Evolutionary conservation across 2,329 filamentous ascomycete genomes (phyloP), one percentile per base, ranked within the genome.

Genomic region (Aspergillus japonicus): DNA sequence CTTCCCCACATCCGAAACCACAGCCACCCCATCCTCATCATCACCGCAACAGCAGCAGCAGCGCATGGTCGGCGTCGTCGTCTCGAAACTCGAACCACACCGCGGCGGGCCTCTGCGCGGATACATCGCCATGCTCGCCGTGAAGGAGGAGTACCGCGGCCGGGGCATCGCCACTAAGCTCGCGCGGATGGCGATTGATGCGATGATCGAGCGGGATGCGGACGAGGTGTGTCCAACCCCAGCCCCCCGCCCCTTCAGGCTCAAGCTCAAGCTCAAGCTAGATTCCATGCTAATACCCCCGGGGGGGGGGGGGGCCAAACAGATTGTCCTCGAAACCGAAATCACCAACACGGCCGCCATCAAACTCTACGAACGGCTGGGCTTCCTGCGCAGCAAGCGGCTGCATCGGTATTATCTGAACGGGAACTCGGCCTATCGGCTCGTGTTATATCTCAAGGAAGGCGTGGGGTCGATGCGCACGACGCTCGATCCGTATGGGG

Each of bases 71-170:
- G 95, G 95, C 59, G 93, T 98, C 50, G 89, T 99, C 49, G 88
- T 99, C 61, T 96, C 90, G 77, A 99, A 99, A 76, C 86, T 99
- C 60, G 95, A 99, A 75, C 85, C 87, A 24, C 95, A 99, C 78
- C 86, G 91, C 23, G 90, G 89, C 5, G 92, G 94, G 64, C 93
- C 92, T 1, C 82, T 92, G 64, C 87, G 95, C 63, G 95, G 95
- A 59, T 99, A 99, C 78, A 98, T 99, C 68, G 95, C 95, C 71
- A 99, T 99, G 95, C 84, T 99, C 47, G 95, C 95, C n/a, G 93
- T 96, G 5, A 86, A 88, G 48, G 87, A 91, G 44, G 81, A 87
- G 26, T 89, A 91, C 70, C 88, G 95, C 23, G 92, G 93, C 5
- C 86, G 88, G 64, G 94, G 95, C 1, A 92, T 99, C 60, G 95